Evolutionary conservation across 2,329 filamentous ascomycete species (phyloP).

Genomic region (Exophiala xenobiotica): DNA sequence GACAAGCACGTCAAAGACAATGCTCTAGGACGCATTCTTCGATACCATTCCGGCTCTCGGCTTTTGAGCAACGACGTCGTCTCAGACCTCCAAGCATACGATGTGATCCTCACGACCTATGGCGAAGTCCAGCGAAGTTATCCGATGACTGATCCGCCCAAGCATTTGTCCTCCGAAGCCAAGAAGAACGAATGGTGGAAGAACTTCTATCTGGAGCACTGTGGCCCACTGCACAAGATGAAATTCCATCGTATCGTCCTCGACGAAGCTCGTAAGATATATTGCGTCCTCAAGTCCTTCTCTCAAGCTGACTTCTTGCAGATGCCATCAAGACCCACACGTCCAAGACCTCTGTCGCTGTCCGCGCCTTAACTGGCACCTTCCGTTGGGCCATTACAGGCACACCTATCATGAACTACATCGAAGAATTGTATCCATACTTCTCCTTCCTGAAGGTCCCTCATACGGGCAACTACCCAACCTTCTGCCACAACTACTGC

Average conservation of each 20-base stretch:
- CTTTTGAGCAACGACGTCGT: slow-evolving; percentile 26
- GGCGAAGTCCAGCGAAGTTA: slow-evolving; percentile 38
- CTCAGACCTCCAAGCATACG: slow-evolving; percentile 24
- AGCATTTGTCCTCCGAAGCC: slow-evolving; percentile 18
- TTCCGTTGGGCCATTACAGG: slow-evolving; percentile 42
- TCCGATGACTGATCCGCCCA: slow-evolving; percentile 31
- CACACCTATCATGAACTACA: slow-evolving; percentile 42
- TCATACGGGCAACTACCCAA: slow-evolving; percentile 28
- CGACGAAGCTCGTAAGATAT: slow-evolving; percentile 35
- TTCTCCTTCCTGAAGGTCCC: slow-evolving; percentile 40
- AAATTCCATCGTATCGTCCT: slow-evolving; percentile 43
- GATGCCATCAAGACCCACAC: slow-evolving; percentile 40
- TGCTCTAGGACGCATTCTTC: slow-evolving; percentile 29
- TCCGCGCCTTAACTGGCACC: slow-evolving; percentile 37
- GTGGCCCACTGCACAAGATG: slow-evolving; percentile 38
- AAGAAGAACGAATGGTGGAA: slow-evolving; percentile 33
- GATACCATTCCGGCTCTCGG: slow-evolving; percentile 31
- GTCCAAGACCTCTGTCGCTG: slow-evolving; percentile 38
- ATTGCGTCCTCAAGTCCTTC: background rate
- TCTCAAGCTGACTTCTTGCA: slow-evolving; percentile 21
- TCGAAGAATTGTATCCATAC: slow-evolving; percentile 42
- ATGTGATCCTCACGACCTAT: slow-evolving; percentile 42
- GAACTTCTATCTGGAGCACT: slow-evolving; percentile 28
- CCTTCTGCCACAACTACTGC: slow-evolving; percentile 33
- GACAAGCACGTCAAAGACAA: slow-evolving; percentile 33